Conservation (phyloP, 495 filamentous ascomycete genomes). For the Lophiostoma macrostomum region DNA sequence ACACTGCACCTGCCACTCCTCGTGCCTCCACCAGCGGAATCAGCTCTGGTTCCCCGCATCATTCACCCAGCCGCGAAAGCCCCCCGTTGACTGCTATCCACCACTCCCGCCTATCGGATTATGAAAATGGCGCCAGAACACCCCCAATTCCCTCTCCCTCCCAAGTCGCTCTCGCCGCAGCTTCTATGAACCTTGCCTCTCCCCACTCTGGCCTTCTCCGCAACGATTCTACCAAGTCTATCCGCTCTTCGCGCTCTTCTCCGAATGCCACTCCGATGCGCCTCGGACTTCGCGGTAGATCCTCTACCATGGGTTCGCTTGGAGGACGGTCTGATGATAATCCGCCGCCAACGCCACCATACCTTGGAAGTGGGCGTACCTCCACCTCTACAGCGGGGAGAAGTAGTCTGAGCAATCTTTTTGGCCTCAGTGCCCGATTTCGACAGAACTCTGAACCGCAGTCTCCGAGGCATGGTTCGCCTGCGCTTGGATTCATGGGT, state of each 20-base stretch:
- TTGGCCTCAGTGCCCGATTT: conserved; percentile 68
- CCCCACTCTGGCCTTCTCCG: conserved; percentile 48
- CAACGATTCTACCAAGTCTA: conserved; percentile 66
- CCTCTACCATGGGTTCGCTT: conserved; percentile 83
- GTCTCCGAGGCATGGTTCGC: conserved; percentile 59
- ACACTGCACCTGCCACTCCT: conserved; percentile 47
- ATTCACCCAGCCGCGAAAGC: conserved; percentile 33
- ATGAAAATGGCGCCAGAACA: conserved; percentile 43
- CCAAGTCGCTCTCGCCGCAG: conserved; percentile 49
- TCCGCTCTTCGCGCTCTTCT: conserved; percentile 60
- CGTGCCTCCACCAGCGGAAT: conserved; percentile 48
- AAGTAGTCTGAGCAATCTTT: conserved; percentile 85
- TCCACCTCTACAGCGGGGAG: conserved; percentile 80
- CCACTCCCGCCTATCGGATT: conserved; percentile 36
- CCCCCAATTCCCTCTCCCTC: conserved; percentile 58
- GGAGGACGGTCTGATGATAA: conserved; percentile 53
- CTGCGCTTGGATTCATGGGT: conserved; percentile 48
- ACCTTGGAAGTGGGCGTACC: conserved; percentile 52
- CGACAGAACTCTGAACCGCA: conserved; percentile 73
- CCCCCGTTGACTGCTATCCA: conserved; percentile 39
- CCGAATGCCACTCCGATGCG: conserved; percentile 44
- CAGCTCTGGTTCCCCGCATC: conserved; percentile 33
- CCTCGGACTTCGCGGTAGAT: conserved; percentile 63
- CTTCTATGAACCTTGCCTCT: conserved; percentile 40
- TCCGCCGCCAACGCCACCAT: conserved; percentile 52